phyloP scores from a whole-genome alignment of 164 flowering plant genomes.

The Paratinospora sagittata region DNA sequence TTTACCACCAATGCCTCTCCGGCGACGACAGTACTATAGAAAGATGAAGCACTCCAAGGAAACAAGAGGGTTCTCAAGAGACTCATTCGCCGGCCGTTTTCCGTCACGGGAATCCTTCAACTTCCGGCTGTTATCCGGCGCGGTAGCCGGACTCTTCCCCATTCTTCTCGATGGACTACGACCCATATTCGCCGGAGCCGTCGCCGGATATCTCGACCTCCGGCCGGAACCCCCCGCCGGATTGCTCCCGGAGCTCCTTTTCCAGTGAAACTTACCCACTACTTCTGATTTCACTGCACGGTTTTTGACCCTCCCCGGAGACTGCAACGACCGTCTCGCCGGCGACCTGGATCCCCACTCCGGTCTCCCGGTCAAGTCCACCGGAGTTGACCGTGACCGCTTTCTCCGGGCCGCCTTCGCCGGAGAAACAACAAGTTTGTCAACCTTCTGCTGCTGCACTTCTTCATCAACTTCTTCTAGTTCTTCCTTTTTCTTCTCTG shows the following conservation, averaged over 20 bases:
- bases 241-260: slow-evolving; percentile 17
- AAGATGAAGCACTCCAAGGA: slow-evolving; percentile 67
- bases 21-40: slow-evolving; percentile 18
- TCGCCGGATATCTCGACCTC: slow-evolving; percentile 56
- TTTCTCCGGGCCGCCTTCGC: slow-evolving; percentile 26
- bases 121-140: slow-evolving; percentile 1
- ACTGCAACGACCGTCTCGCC: slow-evolving; percentile 24
- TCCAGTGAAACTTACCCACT: slow-evolving; percentile 14
- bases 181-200: slow-evolving; percentile 21
- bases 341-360: slow-evolving; percentile 27
- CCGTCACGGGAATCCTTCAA: slow-evolving; percentile 4
- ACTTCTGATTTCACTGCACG: slow-evolving; percentile 8
- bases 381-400: slow-evolving; percentile 26
- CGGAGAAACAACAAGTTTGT: slow-evolving; percentile 32
- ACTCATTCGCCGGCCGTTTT: slow-evolving; percentile 23
- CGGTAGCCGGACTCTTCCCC: slow-evolving; percentile 25
- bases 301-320: slow-evolving; percentile 19
- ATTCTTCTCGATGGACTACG: slow-evolving; percentile 34
- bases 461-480: too few relatives aligned
- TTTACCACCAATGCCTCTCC: neutral
- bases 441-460: slow-evolving; percentile 21
- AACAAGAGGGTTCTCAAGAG: slow-evolving; percentile 54
- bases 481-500: slow-evolving; percentile 24
- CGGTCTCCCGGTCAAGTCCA: slow-evolving; percentile 19
- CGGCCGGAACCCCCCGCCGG: slow-evolving; percentile 37